Percentiles rank a stretch among this genome's conserved stretches.
phyloP scores from a whole-genome alignment of 2,329 filamentous ascomycete genomes.

The Coniochaeta sp. region DNA sequence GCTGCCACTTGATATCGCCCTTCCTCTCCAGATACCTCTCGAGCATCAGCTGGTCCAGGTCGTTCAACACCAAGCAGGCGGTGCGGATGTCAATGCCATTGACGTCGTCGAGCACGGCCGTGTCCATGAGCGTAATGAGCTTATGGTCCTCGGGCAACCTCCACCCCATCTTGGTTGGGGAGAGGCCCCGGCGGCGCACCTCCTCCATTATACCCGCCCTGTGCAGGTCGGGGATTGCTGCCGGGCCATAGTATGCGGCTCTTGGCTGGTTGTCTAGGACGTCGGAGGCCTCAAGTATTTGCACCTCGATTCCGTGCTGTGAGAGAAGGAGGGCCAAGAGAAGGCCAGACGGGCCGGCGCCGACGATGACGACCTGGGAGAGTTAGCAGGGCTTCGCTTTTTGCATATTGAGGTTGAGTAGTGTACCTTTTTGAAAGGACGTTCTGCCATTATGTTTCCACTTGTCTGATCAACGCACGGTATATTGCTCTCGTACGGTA shows the following conservation, averaged over 20 bases:
- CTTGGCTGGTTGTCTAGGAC: slow-evolving; percentile 53
- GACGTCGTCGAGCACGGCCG: slow-evolving; percentile 23
- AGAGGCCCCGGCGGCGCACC: slow-evolving; percentile 29
- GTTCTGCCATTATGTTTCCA: not conserved
- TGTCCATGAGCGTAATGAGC: slow-evolving; percentile 29
- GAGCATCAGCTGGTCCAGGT: slow-evolving; percentile 35
- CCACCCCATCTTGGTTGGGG: slow-evolving; percentile 32
- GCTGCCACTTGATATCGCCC: slow-evolving; percentile 35
- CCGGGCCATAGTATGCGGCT: slow-evolving; percentile 54
- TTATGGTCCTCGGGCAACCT: slow-evolving; percentile 26
- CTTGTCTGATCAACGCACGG: no score
- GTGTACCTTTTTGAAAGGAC: slow-evolving; percentile 3
- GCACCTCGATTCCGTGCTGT: slow-evolving; percentile 42
- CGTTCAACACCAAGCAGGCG: slow-evolving; percentile 32
- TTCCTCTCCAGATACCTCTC: slow-evolving; percentile 25
- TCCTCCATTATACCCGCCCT: slow-evolving; percentile 51
- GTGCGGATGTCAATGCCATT: slow-evolving; percentile 32
- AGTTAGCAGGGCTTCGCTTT: not conserved
- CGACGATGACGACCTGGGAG: slow-evolving; percentile 35
- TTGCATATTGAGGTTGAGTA: not conserved
- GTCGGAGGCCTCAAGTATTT: slow-evolving; percentile 46
- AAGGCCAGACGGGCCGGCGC: slow-evolving; percentile 42
- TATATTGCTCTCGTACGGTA: not conserved
- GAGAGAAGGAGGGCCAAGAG: slow-evolving; percentile 45
- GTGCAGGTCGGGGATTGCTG: slow-evolving; percentile 49